A percentile compares a stretch with the other conserved stretches of the same genome.
Conservation (phyloP, 768 basidiomycete species). For the Galerina marginata region DNA sequence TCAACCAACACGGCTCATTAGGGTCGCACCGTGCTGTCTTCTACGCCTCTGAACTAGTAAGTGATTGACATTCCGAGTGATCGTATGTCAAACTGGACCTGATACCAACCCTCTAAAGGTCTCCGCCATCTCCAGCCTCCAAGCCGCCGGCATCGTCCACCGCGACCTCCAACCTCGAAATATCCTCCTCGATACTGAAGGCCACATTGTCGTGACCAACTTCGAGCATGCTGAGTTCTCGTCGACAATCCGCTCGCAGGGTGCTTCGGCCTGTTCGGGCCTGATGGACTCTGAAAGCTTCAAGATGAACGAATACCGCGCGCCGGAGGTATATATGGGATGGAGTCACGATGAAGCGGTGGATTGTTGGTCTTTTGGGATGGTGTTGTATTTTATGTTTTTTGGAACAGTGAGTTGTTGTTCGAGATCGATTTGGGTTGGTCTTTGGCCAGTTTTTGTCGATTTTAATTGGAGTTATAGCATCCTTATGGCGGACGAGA, state of each 20-base stretch:
- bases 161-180: constrained; percentile 49
- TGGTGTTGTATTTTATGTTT: constrained; percentile 55
- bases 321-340: constrained; percentile 59
- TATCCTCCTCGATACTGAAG: constrained; percentile 46
- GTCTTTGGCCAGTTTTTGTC: not conserved
- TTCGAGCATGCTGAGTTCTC: constrained; percentile 44
- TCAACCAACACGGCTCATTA: constrained; percentile 40
- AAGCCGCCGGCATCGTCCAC: constrained; percentile 52
- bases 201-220: constrained; percentile 52
- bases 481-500: constrained; percentile 42
- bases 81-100: not conserved
- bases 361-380: constrained; percentile 67
- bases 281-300: constrained; percentile 10
- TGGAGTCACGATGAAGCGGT: constrained; percentile 59
- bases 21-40: constrained; percentile 40
- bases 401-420: constrained; percentile 45
- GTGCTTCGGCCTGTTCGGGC: not conserved
- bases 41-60: constrained; percentile 56
- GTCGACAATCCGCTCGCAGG: not conserved
- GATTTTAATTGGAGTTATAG: constrained; percentile 28
- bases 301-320: constrained; percentile 38
- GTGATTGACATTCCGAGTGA: constrained; percentile 12
- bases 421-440: not conserved
- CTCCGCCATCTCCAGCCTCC: constrained; percentile 49
- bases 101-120: constrained; percentile 31